These are phyloP conservation scores for Aspergillus incahuasiensis DNA, from an alignment of 495 filamentous ascomycete species.

Conservation along the genomic window DNA sequence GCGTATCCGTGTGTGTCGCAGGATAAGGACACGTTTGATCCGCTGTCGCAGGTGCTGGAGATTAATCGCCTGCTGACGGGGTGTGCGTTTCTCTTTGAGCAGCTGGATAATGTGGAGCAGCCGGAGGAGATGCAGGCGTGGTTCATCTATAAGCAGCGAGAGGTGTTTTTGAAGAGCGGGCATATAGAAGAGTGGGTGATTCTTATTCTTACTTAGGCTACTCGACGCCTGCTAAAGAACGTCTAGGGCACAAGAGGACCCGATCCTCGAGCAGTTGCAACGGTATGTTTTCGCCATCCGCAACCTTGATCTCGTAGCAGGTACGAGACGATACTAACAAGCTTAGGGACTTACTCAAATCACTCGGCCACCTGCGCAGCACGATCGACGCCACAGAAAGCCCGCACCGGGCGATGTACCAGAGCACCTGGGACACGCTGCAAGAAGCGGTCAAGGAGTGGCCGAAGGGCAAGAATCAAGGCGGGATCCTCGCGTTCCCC, in stretches of 20 bases:
- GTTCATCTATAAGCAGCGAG: conserved; percentile 20
- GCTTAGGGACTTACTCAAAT: conserved; percentile 17
- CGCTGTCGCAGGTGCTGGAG: conserved; percentile 29
- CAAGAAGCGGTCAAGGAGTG: conserved; percentile 30
- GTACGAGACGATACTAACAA: conserved; percentile 2
- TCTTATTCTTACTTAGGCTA: background rate
- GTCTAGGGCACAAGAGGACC: conserved; percentile 9
- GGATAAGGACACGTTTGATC: conserved; percentile 24
- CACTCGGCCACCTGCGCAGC: conserved; percentile 17
- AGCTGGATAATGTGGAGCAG: conserved; percentile 21
- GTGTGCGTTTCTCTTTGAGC: conserved; percentile 30
- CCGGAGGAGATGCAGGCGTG: conserved; percentile 26
- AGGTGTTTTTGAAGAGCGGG: conserved; percentile 13
- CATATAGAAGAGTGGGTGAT: conserved; percentile 10
- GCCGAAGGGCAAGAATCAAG: conserved; percentile 28
- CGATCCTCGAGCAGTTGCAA: conserved; percentile 13
- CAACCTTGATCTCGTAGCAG: background rate
- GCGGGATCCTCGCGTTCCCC: conserved; percentile 37
- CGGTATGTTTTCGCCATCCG: conserved; percentile 11
- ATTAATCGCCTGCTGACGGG: conserved; percentile 34
- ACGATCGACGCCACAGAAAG: conserved; percentile 17
- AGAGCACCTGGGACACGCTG: conserved; percentile 26
- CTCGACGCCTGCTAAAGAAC: background rate
- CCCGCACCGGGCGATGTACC: conserved; percentile 19
- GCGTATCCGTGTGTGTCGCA: conserved; percentile 33